Base-by-base conservation (phyloP, 768 basidiomycete species). In the Mycena olivaceomarginata region DNA sequence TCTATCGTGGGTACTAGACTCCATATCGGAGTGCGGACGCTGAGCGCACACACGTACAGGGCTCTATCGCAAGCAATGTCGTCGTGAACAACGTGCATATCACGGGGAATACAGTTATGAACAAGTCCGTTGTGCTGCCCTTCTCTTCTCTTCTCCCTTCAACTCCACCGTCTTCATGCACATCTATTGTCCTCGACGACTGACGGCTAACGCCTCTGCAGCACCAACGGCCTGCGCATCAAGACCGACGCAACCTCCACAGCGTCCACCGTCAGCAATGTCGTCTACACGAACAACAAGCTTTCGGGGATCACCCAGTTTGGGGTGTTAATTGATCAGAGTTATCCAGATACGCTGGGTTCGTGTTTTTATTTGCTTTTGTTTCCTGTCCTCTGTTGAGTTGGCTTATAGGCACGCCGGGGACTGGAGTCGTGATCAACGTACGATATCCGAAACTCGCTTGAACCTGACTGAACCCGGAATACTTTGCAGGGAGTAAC, bases 311-410 rank as follows among this genome's bases (percentile, higher is more conserved):
- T 79, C 67, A 76, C 79, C 12, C 48, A 60, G 39, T 78, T 69
- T 45, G 79, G 79, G 56, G 79, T 80, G 13, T 18, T 79, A 2
- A 80, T 80, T 65, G 77, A 80, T 46, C 79, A 80, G 68, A 70
- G 63, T 40, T 80, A 78, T 59, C 74, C 78, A 5, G 25, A 59
- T 18, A 79, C 78, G 13, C 66, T 78, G 12, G 77, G 65, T 67
- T 48, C 2, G 45, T 67, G n/a, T 37, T 5, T 59, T 20, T 25
- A 25, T 56, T 4, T 76, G 15, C 2, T 39, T 60, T 51, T 75
- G 31, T 57, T 57, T 57, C 56, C 56, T 31, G 45, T 22, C 25
- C 39, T 46, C 2, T 46, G 56, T 45, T 51, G 60, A 22, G 13
- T 45, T 45, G 59, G 37, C 45, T 48, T 51, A 46, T 51, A 60